Percentiles rank a stretch among this genome's conserved stretches.
Conservation (phyloP, 306 rosid genomes). For the Medicago arabica region DNA sequence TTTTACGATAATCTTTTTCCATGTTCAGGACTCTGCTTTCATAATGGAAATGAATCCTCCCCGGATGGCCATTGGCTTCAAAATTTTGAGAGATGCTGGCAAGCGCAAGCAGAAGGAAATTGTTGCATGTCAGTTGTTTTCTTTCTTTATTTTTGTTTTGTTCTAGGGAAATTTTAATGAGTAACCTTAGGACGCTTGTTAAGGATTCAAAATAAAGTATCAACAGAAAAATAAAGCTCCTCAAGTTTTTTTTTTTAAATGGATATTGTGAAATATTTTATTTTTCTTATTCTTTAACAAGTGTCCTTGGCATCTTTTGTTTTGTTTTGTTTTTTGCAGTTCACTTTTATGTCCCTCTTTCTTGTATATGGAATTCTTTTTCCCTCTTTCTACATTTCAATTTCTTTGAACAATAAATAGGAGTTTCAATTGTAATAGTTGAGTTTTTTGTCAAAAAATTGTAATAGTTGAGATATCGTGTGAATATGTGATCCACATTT, state of each 20-base stretch:
- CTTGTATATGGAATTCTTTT: neutral
- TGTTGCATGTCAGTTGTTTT: constrained; percentile 46
- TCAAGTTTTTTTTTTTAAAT: neutral
- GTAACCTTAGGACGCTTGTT: constrained; percentile 22
- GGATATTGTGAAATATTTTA: neutral
- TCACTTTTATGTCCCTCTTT: neutral
- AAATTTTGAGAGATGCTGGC: constrained; percentile 62
- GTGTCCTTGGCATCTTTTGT: neutral
- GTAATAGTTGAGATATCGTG: neutral
- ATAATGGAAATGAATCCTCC: constrained; percentile 40
- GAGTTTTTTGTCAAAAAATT: neutral
- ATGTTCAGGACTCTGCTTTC: constrained; percentile 43
- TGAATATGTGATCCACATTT: neutral
- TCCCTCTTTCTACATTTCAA: neutral
- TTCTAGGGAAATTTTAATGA: constrained; percentile 22
- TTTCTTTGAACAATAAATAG: constrained; percentile 2
- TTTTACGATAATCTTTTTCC: constrained; percentile 4
- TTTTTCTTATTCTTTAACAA: constrained; percentile 14
- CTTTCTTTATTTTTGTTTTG: neutral
- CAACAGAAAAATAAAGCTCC: constrained; percentile 21
- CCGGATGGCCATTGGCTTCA: constrained; percentile 49
- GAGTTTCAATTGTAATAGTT: constrained; percentile 16
- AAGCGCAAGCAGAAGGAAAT: constrained; percentile 43
- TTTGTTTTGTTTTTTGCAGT: neutral
- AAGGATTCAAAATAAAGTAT: constrained; percentile 22